Evolutionary conservation across 2,329 filamentous ascomycete species (phyloP).

Genomic region (Domatiomyces catenatus): DNA sequence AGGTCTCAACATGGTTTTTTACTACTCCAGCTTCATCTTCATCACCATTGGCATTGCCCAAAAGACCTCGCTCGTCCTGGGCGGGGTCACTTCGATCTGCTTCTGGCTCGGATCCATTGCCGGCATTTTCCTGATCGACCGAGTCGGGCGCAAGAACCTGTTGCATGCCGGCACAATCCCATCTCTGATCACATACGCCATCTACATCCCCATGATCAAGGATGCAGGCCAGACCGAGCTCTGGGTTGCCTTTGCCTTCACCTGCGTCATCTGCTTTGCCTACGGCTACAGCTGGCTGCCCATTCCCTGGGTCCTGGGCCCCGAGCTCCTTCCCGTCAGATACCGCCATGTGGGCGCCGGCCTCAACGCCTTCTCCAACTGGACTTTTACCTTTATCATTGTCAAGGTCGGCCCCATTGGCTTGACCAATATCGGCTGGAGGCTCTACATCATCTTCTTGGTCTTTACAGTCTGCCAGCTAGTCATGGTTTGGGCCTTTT

Average conservation of each 20-base stretch:
- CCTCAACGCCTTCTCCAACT: conserved; percentile 19
- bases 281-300: conserved; percentile 33
- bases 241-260: conserved; percentile 7
- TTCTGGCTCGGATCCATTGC: conserved; percentile 6
- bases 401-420: conserved; percentile 40
- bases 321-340: conserved; percentile 22
- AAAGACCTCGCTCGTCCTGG: conserved; percentile 1
- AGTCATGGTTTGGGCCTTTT: conserved; percentile 49
- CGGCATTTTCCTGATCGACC: conserved; percentile 47
- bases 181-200: conserved; percentile 3
- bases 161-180: conserved; percentile 45
- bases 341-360: conserved; percentile 22
- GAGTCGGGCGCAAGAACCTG: conserved; percentile 44
- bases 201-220: conserved; percentile 6
- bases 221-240: conserved; percentile 3
- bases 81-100: conserved; percentile 3
- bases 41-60: conserved; percentile 5
- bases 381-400: conserved; percentile 56
- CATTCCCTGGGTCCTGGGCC: conserved; percentile 15
- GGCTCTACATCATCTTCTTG: conserved; percentile 54
- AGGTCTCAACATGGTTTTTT: conserved; percentile 4
- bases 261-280: conserved; percentile 4
- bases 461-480: conserved; percentile 35
- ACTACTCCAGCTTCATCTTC: conserved; percentile 6
- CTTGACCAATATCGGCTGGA: conserved; percentile 33